Evolutionary conservation across 257 asterid species (phyloP).

Genomic region (Schizonepeta tenuifolia): DNA sequence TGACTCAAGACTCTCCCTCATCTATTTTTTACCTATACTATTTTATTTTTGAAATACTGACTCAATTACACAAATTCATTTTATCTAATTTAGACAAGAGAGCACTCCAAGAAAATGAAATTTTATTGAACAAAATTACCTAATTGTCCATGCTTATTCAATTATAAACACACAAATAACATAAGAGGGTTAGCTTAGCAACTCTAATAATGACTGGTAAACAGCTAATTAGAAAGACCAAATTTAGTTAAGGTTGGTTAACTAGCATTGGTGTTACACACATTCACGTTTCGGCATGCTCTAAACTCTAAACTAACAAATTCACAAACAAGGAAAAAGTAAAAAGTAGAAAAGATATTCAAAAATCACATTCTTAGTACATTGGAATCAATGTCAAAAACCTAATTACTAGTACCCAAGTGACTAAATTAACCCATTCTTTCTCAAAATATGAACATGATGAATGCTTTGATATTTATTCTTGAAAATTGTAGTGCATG

Average conservation of each 20-base stretch:
- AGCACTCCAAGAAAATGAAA: neutral
- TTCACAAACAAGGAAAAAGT: neutral
- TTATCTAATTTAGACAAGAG: neutral
- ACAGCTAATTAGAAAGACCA: constrained; percentile 1
- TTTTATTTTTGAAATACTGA: no score
- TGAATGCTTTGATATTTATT: no score
- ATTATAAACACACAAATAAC: constrained; percentile 25
- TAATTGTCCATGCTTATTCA: constrained; percentile 19
- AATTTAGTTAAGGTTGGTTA: constrained; percentile 33
- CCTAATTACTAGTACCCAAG: neutral
- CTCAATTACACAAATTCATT: no score
- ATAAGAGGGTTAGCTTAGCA: constrained; percentile 35
- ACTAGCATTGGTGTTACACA: constrained; percentile 17
- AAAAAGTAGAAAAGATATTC: neutral
- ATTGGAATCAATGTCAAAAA: neutral
- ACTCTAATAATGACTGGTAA: constrained; percentile 23
- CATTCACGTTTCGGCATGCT: constrained; percentile 16
- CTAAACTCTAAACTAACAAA: constrained; percentile 13
- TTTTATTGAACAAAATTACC: constrained; percentile 6
- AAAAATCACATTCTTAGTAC: neutral
- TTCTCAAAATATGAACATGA: neutral
- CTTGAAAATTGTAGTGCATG: no score
- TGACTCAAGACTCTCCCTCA: no score
- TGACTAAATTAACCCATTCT: neutral
- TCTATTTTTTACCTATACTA: no score